phyloP scores from a whole-genome alignment of 164 flowering plant genomes.

The Pachysandra terminalis region DNA sequence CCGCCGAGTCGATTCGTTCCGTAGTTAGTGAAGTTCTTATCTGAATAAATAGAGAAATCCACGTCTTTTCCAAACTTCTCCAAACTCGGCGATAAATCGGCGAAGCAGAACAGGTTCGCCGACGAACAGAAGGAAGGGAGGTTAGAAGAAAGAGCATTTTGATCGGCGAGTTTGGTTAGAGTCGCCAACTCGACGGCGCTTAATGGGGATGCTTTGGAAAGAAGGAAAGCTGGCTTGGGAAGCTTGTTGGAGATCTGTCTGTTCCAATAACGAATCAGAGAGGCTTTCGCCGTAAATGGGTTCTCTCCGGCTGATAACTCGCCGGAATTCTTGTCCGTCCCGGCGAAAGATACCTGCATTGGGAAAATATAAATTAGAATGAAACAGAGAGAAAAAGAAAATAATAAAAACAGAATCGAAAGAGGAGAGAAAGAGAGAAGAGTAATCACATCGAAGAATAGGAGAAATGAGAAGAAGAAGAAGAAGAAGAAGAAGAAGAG shows the following conservation, averaged over 20 bases:
- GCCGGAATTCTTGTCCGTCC: slow-evolving; percentile 5
- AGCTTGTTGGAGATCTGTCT: slow-evolving; percentile 28
- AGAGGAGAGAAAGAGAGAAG: slow-evolving; percentile 13
- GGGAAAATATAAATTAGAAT: not conserved
- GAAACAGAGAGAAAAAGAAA: not conserved
- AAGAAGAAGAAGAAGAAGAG: slow-evolving; percentile 13
- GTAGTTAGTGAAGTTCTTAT: slow-evolving; percentile 88
- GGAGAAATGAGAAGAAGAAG: slow-evolving; percentile 3
- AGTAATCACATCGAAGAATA: not conserved
- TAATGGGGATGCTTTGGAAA: slow-evolving; percentile 71
- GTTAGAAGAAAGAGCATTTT: slow-evolving; percentile 40
- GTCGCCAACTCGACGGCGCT: slow-evolving; percentile 45
- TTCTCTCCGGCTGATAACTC: slow-evolving; percentile 12
- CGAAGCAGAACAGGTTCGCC: slow-evolving; percentile 75
- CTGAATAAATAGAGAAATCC: no score
- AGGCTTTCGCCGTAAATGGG: slow-evolving; percentile 42
- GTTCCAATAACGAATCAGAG: slow-evolving; percentile 42
- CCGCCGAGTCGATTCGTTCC: slow-evolving; percentile 49
- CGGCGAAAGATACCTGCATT: slow-evolving; percentile 31
- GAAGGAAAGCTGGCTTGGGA: slow-evolving; percentile 22
- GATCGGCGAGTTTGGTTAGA: slow-evolving; percentile 54
- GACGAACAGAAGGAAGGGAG: slow-evolving; percentile 62
- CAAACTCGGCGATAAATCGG: slow-evolving; percentile 44
- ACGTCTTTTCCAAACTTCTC: slow-evolving; percentile 40
- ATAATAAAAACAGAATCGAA: not conserved